Conservation (phyloP, 2,329 filamentous ascomycete genomes). For the Bimuria novae-zelandiae region DNA sequence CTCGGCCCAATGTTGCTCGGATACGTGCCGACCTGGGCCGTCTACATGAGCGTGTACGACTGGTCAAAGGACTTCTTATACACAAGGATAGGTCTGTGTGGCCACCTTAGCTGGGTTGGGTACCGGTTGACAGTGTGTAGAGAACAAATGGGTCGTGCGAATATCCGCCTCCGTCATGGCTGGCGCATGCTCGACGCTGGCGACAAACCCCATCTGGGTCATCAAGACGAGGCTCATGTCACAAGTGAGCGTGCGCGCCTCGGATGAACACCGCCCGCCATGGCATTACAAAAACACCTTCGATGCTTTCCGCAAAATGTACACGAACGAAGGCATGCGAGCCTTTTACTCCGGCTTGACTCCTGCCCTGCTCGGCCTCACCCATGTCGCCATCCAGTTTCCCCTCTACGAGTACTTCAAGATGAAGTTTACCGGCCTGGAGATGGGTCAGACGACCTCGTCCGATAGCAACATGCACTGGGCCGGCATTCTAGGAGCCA, state of each 20-base stretch:
- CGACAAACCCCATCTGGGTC: constrained; percentile 98
- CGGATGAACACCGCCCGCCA: constrained; percentile 63
- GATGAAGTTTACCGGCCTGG: constrained; percentile 83
- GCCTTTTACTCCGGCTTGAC: constrained; percentile 96
- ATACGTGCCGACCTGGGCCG: constrained; percentile 96
- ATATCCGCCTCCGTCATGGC: constrained; percentile 90
- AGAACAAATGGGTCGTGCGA: constrained; percentile 75
- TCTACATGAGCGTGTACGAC: constrained; percentile 97
- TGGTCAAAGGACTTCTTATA: constrained; percentile 77
- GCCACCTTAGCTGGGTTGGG: constrained; percentile 40
- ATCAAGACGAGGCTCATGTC: constrained; percentile 99
- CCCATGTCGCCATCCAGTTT: constrained; percentile 96
- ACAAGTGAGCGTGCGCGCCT: constrained; percentile 68
- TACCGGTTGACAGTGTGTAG: constrained; percentile 4
- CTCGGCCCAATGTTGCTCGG: constrained; percentile 93
- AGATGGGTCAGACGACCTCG: constrained; percentile 73
- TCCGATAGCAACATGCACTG: constrained; percentile 70
- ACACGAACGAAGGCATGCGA: constrained; percentile 79
- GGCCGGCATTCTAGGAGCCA: constrained; percentile 82
- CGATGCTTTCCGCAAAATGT: constrained; percentile 96
- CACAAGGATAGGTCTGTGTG: constrained; percentile 59
- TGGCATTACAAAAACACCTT: constrained; percentile 92
- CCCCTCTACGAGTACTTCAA: constrained; percentile 95
- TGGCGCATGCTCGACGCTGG: constrained; percentile 88
- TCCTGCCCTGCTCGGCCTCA: constrained; percentile 86